These are phyloP conservation scores for Pestalotiopsis sp. DNA, from an alignment of 2,329 filamentous ascomycete species.

Conservation along the genomic window DNA sequence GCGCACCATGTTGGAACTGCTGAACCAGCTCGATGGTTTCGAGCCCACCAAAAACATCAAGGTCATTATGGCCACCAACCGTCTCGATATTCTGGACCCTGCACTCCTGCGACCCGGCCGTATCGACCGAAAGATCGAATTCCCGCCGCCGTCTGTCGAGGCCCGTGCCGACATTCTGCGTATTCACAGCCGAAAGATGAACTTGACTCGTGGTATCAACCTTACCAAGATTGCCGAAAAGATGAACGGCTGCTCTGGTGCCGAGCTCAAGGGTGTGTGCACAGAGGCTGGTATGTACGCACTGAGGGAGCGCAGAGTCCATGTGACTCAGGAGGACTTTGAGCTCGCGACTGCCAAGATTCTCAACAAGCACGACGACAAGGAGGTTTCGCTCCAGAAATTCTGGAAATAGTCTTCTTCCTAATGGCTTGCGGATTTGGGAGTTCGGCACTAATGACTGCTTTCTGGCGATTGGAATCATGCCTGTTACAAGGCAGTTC, in stretches of 20 bases:
- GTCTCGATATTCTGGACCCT: slow-evolving; percentile 94
- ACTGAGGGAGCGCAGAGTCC: slow-evolving; percentile 89
- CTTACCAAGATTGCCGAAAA: slow-evolving; percentile 98
- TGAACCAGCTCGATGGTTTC: slow-evolving; percentile 98
- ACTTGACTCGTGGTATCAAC: slow-evolving; percentile 95
- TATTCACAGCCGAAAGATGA: slow-evolving; percentile 98
- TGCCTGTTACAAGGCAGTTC: neutral
- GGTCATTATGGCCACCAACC: slow-evolving; percentile 99
- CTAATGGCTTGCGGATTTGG: neutral
- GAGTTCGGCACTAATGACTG: slow-evolving; percentile 9
- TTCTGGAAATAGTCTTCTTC: slow-evolving; percentile 68
- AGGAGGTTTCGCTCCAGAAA: slow-evolving; percentile 89
- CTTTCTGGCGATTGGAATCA: neutral
- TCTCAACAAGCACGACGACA: slow-evolving; percentile 99
- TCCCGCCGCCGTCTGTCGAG: slow-evolving; percentile 94
- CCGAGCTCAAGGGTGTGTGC: slow-evolving; percentile 97
- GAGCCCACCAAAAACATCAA: slow-evolving; percentile 99
- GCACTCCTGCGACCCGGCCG: slow-evolving; percentile 93
- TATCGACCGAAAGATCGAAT: slow-evolving; percentile 99
- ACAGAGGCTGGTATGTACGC: slow-evolving; percentile 99
- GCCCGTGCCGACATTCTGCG: slow-evolving; percentile 95
- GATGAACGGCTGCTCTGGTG: slow-evolving; percentile 98
- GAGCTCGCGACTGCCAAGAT: slow-evolving; percentile 98
- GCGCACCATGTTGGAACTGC: slow-evolving; percentile 95
- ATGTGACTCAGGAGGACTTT: slow-evolving; percentile 99